Evolutionary conservation across 73 alveolate genomes (phyloP).

Genomic region (Paramecium octaurelia): DNA sequence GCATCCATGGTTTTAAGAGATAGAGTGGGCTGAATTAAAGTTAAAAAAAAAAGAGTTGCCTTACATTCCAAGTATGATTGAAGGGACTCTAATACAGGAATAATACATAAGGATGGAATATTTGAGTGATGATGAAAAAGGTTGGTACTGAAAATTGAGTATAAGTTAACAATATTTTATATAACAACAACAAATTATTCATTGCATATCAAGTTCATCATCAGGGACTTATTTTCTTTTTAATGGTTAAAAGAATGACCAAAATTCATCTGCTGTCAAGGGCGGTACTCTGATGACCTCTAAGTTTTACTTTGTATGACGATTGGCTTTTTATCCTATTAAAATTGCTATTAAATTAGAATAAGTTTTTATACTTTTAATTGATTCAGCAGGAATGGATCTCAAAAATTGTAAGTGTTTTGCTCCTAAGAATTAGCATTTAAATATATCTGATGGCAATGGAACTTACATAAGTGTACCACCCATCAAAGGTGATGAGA

Average conservation of each 20-base stretch:
- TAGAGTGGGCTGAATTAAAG: conserved; percentile 20
- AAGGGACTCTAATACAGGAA: background rate
- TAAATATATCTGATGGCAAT: conserved; percentile 64
- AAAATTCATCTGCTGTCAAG: conserved; percentile 76
- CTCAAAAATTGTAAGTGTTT: conserved; percentile 83
- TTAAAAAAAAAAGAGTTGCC: background rate
- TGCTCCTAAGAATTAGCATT: conserved; percentile 71
- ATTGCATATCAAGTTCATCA: conserved; percentile 47
- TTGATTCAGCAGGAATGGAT: conserved; percentile 80
- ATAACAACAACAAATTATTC: background rate
- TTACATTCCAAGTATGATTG: background rate
- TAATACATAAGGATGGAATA: background rate
- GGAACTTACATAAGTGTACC: conserved; percentile 73
- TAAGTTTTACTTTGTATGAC: conserved; percentile 74
- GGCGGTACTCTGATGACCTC: conserved; percentile 72
- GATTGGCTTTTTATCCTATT: conserved; percentile 83
- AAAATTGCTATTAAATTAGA: conserved; percentile 63
- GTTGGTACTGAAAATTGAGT: background rate
- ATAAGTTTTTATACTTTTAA: conserved; percentile 38
- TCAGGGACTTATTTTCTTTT: conserved; percentile 43
- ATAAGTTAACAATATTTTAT: background rate
- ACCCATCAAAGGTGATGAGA: conserved; percentile 81
- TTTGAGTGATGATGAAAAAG: background rate
- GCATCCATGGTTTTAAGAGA: conserved; percentile 45
- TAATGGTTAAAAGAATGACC: conserved; percentile 69